Evolutionary conservation across 192 early-diverging fungal species (phyloP), one percentile per base, ranked within the genome.

Genomic region (Podila epigama): DNA sequence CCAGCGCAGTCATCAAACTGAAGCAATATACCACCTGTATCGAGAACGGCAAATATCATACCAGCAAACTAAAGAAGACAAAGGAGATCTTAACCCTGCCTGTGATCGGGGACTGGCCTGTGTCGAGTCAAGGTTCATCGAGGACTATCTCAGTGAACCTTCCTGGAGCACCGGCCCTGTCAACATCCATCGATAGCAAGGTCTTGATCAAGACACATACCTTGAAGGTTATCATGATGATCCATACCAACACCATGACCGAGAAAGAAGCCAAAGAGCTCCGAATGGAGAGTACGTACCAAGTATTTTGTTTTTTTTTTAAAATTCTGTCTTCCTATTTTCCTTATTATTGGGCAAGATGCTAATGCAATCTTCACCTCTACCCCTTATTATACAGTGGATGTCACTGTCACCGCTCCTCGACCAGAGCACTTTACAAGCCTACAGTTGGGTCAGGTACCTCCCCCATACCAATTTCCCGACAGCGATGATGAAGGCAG

Each of bases 161-260:
- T 13, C 72, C 72, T 15, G 65, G 60, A 0, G 72, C 65, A 10
- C 56, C 53, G 27, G 50, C 66, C 31, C 32, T 75, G 51, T 63
- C 71, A 1, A 52, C 52, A 2, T 31, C 63, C 9, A 22, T 75
- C n/a, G 64, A 75, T 10, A 67, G 37, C 12, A 48, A 51, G 2
- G 37, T 64, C 1, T 11, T 75, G 13, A 51, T 40, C 44, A 75
- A 75, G 51, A 62, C 25, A 6, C 59, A 75, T 35, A 60, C 58
- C 44, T 53, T 75, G 31, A 75, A 75, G 59, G 33, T 75, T 8
- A 75, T 75, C 51, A 75, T 75, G 71, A 67, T 51, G 71, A 63
- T 75, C 29, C 37, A 59, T 11, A 66, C 71, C 8, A 62, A 32
- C 27, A 28, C 48, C 0, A 32, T 22, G 20, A 8, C 59, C 0